Percentiles rank a stretch among this genome's conserved stretches.
These are phyloP conservation scores for Quercus bicolor DNA, from an alignment of 306 rosid species.

Conservation along the genomic window DNA sequence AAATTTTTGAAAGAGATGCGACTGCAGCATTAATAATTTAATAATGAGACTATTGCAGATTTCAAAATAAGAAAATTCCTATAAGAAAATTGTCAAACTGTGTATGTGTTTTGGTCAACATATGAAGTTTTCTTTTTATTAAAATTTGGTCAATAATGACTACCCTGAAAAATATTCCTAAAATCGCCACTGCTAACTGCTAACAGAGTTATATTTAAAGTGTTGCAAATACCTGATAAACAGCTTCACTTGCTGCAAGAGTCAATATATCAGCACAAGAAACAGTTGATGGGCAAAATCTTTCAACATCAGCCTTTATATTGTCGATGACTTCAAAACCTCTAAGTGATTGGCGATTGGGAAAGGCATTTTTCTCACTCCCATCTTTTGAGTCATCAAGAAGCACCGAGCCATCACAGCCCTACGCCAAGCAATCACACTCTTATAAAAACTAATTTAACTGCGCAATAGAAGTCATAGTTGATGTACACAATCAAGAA, in stretches of 20 bases:
- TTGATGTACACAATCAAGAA: background rate
- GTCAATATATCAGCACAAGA: constrained; percentile 63
- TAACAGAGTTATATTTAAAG: background rate
- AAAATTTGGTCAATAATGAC: too few species aligned
- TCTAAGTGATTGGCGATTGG: constrained; percentile 57
- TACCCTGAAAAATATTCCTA: fast-evolving
- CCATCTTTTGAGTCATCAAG: constrained; percentile 48
- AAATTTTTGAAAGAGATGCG: too few species aligned
- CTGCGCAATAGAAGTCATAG: background rate
- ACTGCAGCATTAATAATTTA: too few species aligned
- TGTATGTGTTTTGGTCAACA: too few species aligned
- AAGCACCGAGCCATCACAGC: constrained; percentile 75
- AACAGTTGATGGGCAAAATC: constrained; percentile 53
- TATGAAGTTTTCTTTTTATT: fast-evolving
- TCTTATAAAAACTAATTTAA: background rate
- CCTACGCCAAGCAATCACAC: constrained; percentile 29
- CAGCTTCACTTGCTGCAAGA: constrained; percentile 68
- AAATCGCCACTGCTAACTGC: fast-evolving
- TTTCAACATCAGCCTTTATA: constrained; percentile 54
- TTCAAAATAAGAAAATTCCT: too few species aligned
- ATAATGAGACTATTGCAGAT: too few species aligned
- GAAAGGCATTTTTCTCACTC: constrained; percentile 51
- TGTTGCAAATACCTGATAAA: constrained; percentile 31
- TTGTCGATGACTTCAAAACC: constrained; percentile 62
- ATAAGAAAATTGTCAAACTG: too few species aligned